phyloP scores from a whole-genome alignment of 495 filamentous ascomycete genomes.

The Podospora fimiseda region DNA sequence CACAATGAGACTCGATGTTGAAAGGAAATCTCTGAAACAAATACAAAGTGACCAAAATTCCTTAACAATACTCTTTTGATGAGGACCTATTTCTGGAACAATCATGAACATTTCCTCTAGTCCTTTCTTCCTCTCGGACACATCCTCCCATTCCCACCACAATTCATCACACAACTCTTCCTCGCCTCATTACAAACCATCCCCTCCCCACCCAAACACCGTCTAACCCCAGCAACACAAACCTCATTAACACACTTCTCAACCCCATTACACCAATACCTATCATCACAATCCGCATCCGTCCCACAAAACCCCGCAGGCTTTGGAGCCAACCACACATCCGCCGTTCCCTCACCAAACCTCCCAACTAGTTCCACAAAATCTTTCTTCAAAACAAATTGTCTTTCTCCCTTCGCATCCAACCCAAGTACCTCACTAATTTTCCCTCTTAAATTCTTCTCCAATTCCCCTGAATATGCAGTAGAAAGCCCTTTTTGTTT shows the following conservation, averaged over 20 bases:
- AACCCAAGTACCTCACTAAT: conserved; percentile 5
- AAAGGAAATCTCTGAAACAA: too few species aligned
- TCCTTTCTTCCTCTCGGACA: too few species aligned
- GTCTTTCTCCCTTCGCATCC: conserved; percentile 13
- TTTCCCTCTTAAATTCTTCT: conserved; percentile 6
- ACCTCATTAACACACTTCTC: conserved; percentile 15
- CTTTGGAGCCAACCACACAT: conserved; percentile 12
- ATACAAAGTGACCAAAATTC: too few species aligned
- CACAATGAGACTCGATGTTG: too few species aligned
- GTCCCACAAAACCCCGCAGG: conserved; percentile 9
- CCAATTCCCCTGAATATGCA: conserved; percentile 12
- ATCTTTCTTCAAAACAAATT: conserved; percentile 12
- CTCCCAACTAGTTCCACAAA: conserved; percentile 7
- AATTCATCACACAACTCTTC: conserved; percentile 7
- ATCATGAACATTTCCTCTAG: too few species aligned
- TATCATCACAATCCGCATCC: conserved; percentile 11
- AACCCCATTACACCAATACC: conserved; percentile 8
- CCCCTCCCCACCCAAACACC: neutral
- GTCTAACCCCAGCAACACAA: conserved; percentile 1
- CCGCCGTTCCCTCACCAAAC: conserved; percentile 5
- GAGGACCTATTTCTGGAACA: too few species aligned
- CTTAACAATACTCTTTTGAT: too few species aligned
- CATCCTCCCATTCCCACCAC: conserved; percentile 6
- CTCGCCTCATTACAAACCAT: conserved; percentile 5
- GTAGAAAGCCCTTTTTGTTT: conserved; percentile 4